Percentiles rank a stretch among this genome's conserved stretches.
These are phyloP conservation scores for Elsinoe necatrix DNA, from an alignment of 2,329 filamentous ascomycete species.

Conservation along the genomic window DNA sequence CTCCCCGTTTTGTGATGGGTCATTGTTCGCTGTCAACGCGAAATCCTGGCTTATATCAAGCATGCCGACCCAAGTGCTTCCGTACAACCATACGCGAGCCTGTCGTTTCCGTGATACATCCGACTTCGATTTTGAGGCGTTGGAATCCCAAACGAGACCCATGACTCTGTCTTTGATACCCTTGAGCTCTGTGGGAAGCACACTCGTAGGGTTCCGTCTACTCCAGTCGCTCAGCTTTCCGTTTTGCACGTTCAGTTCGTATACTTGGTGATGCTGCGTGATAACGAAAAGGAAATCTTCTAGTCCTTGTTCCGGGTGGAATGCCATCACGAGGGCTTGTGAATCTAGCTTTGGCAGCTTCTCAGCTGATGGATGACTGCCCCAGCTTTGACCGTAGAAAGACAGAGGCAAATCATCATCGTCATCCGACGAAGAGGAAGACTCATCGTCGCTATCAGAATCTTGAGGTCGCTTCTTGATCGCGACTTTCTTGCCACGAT, in stretches of 20 bases:
- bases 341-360: conserved; percentile 40
- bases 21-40: background rate
- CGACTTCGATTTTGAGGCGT: conserved; percentile 16
- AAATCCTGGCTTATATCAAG: conserved; percentile 73
- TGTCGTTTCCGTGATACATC: conserved; percentile 21
- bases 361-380: conserved; percentile 57
- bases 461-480: conserved; percentile 1
- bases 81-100: conserved; percentile 79
- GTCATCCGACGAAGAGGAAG: conserved; percentile 32
- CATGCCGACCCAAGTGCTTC: conserved; percentile 82
- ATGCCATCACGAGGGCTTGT: conserved; percentile 38
- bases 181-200: conserved; percentile 65
- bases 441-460: conserved; percentile 30
- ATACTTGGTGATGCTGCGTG: conserved; percentile 58
- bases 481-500: conserved; percentile 20
- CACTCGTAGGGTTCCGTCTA: conserved; percentile 66
- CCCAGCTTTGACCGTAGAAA: conserved; percentile 60
- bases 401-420: conserved; percentile 41
- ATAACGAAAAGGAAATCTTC: conserved; percentile 48
- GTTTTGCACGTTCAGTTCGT: conserved; percentile 69
- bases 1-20: conserved; percentile 20
- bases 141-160: conserved; percentile 74
- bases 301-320: conserved; percentile 31
- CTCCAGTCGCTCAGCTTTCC: conserved; percentile 80
- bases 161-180: conserved; percentile 71